Percentiles rank a stretch among this genome's conserved stretches.
These are phyloP conservation scores for Tetramitus jugosus DNA, from an alignment of 208 protist species.

Conservation along the genomic window DNA sequence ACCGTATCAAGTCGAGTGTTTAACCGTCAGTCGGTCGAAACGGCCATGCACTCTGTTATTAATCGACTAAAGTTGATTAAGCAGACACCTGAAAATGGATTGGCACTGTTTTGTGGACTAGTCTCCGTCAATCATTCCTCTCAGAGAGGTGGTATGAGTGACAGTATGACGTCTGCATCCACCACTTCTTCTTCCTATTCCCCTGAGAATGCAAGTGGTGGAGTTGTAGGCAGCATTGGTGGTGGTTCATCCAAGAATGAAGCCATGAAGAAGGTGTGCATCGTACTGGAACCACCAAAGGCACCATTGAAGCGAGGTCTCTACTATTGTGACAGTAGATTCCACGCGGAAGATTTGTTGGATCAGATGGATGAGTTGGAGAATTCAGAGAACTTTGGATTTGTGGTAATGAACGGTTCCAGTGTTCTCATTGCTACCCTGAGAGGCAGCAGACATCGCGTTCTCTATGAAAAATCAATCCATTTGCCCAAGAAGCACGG, in stretches of 20 bases:
- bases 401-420: conserved; percentile 99
- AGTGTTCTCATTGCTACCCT: conserved; percentile 94
- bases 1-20: conserved; percentile 19
- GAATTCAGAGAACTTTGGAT: conserved; percentile 99
- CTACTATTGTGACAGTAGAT: conserved; percentile 96
- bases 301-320: conserved; percentile 93
- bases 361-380: conserved; percentile 96
- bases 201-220: no score
- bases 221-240: not conserved
- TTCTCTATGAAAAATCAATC: conserved; percentile 96
- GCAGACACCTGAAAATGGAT: conserved; percentile 84
- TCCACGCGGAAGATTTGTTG: conserved; percentile 91
- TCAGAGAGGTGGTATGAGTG: not conserved
- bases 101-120: conserved; percentile 95
- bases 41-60: conserved; percentile 72
- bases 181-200: no score
- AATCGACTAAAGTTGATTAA: conserved; percentile 81
- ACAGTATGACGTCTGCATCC: no score
- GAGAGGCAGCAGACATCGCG: conserved; percentile 81
- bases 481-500: conserved; percentile 99
- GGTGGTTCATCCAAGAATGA: conserved; percentile 81
- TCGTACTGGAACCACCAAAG: conserved; percentile 99
- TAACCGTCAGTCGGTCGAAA: not conserved
- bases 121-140: not conserved
- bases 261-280: conserved; percentile 97